Evolutionary conservation across 345 rosid species (phyloP).

Genomic region (Acer saccharum): DNA sequence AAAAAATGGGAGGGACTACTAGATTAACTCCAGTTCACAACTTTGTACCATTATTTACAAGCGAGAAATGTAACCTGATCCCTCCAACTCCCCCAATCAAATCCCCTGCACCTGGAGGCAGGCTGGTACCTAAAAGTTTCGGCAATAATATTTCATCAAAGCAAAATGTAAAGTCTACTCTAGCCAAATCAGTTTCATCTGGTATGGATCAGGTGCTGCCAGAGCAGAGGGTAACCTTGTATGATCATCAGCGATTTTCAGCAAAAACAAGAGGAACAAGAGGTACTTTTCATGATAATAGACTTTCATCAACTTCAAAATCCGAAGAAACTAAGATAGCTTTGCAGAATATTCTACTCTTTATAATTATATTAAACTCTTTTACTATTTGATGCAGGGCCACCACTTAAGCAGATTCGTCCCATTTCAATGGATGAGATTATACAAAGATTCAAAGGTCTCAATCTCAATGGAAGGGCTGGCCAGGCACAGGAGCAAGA

Average conservation of each 20-base stretch:
- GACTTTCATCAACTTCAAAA: conserved; percentile 23
- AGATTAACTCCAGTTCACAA: conserved; percentile 21
- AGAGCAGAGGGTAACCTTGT: conserved; percentile 25
- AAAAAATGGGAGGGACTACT: conserved; percentile 20
- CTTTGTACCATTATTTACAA: conserved; percentile 18
- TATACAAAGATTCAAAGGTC: conserved; percentile 42
- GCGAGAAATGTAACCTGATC: conserved; percentile 21
- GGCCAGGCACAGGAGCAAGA: conserved; percentile 28
- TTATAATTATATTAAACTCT: conserved; percentile 12
- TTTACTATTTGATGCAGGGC: conserved; percentile 38
- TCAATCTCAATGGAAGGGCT: conserved; percentile 42
- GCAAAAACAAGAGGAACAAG: conserved; percentile 40
- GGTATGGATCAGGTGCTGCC: conserved; percentile 27
- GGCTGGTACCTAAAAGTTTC: conserved; percentile 18
- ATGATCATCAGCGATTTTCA: conserved; percentile 23
- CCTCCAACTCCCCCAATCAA: conserved; percentile 40
- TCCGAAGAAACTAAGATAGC: conserved; percentile 14
- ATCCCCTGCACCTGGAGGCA: conserved; percentile 24
- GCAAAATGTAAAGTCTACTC: conserved; percentile 27
- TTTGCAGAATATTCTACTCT: conserved; percentile 19
- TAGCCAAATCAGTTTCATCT: conserved; percentile 28
- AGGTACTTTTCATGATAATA: conserved; percentile 40
- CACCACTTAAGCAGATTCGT: conserved; percentile 28
- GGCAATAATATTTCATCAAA: conserved; percentile 27
- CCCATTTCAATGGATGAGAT: conserved; percentile 45